Base-by-base conservation (phyloP, 306 rosid genomes). In the Ceratonia siliqua region DNA sequence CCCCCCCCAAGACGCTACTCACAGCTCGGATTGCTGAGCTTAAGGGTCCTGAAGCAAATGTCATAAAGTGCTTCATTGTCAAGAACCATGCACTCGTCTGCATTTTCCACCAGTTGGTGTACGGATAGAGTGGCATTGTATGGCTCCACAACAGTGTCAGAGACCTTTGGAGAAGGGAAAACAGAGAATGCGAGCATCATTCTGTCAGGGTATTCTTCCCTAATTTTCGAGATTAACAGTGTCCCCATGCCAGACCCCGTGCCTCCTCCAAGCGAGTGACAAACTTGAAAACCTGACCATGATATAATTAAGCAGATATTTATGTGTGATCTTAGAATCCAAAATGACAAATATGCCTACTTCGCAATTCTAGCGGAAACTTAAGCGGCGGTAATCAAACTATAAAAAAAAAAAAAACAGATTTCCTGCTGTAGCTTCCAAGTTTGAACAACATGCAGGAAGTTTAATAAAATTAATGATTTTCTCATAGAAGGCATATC, bases 1-100 rank as follows among this genome's bases (percentile, higher is more conserved):
- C n/a, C n/a, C n/a, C n/a, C n/a, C n/a, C n/a, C n/a, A n/a, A n/a
- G n/a, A n/a, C n/a, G n/a, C n/a, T 45, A 75, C 96, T 84, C 74
- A 92, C 94, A 92, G 89, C 98, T 92, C 53, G 98, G 98, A 68
- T 92, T 92, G 85, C 98, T 92, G 88, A 92, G 97, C 87, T 92
- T 92, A 18, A 92, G 78, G 67, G 98, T 92, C 84, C 98, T 81
- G 79, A 92, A 92, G 89, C 98, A 92, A 82, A 92, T 92, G 85
- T 92, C 98, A 80, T 92, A 92, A 43, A 92, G 96, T 24, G 98
- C 98, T 80, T 92, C 96, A 27, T 92, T 92, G 69, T 92, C 98
- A 82, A 92, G 98, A 76, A 92, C 98, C 98, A 92, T 92, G 81
- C 98, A 92, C 59, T 92, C 96, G 83, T 92, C 98, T 1, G 98